A percentile compares a stretch with the other conserved stretches of the same genome.
Evolutionary conservation across 768 basidiomycete species (phyloP).

Genomic region (Hygrophorus pudorinus): DNA sequence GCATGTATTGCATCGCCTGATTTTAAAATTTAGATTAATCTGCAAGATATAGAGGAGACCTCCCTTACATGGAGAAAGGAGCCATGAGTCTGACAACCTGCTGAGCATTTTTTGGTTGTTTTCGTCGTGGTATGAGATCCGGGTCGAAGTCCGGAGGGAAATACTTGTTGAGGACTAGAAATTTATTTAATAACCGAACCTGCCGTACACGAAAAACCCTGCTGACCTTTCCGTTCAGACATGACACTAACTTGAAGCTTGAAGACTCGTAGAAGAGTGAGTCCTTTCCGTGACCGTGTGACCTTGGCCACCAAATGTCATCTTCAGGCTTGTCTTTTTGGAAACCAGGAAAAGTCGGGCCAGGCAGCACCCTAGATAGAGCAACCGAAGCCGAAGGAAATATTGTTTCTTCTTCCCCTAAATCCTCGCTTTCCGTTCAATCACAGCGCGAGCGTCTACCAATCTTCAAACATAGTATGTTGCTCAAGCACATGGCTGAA

Average conservation of each 20-base stretch:
- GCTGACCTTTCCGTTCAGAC: constrained; percentile 76
- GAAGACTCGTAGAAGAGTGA: too few species aligned
- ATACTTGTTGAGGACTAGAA: constrained; percentile 78
- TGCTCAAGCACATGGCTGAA: constrained; percentile 1
- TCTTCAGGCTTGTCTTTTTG: constrained; percentile 40
- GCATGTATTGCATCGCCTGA: constrained; percentile 85
- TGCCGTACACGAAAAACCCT: background rate
- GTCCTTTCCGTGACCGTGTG: too few species aligned
- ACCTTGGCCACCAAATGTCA: too few species aligned
- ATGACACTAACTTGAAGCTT: too few species aligned
- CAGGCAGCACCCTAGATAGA: constrained; percentile 84
- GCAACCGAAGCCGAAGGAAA: constrained; percentile 67
- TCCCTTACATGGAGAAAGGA: constrained; percentile 94
- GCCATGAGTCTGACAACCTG: constrained; percentile 99
- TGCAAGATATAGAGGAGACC: constrained; percentile 7
- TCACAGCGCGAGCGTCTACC: constrained; percentile 76
- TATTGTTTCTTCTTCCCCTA: constrained; percentile 56
- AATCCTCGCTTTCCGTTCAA: constrained; percentile 50
- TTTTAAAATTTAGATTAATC: constrained; percentile 8
- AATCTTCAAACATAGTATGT: constrained; percentile 81
- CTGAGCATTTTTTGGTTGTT: constrained; percentile 87
- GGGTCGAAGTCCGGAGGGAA: constrained; percentile 99
- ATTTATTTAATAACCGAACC: constrained; percentile 2
- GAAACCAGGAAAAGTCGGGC: constrained; percentile 81
- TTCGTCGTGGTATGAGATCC: constrained; percentile 86